Percentiles rank a stretch among this genome's conserved stretches.
phyloP scores from a whole-genome alignment of 1,284 basidiomycete genomes.

The Inonotus obliquus region DNA sequence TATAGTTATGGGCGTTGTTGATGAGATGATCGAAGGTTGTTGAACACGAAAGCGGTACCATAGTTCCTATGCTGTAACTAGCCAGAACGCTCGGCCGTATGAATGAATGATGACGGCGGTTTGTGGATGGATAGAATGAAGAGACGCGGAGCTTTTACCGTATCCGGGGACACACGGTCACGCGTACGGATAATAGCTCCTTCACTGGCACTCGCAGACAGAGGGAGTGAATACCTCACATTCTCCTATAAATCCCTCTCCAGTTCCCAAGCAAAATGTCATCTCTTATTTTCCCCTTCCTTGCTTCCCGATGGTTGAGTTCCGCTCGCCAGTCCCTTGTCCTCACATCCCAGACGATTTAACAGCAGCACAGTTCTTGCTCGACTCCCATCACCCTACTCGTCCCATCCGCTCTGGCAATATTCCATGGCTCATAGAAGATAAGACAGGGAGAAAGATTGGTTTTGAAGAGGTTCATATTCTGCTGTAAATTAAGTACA shows the following conservation, averaged over 20 bases:
- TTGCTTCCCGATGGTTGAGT: slow-evolving; percentile 37
- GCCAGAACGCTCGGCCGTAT: no score
- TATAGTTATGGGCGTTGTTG: neutral
- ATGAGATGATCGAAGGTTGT: neutral
- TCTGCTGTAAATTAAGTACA: neutral
- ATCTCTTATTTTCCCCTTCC: neutral
- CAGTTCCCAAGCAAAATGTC: neutral
- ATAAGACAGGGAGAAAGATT: slow-evolving; percentile 46
- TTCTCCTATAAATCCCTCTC: neutral
- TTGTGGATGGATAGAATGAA: no score
- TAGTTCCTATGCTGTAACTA: no score
- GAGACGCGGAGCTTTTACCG: no score
- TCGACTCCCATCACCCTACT: slow-evolving; percentile 47
- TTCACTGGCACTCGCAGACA: no score
- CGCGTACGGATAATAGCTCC: neutral
- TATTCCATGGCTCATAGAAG: slow-evolving; percentile 63
- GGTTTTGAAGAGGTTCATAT: slow-evolving; percentile 45
- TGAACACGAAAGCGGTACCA: neutral
- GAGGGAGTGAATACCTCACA: no score
- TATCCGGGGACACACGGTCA: neutral
- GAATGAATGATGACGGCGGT: no score
- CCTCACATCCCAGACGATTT: slow-evolving; percentile 63
- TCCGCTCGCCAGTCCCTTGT: slow-evolving; percentile 36
- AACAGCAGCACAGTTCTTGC: slow-evolving; percentile 70
- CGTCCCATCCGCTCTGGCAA: slow-evolving; percentile 41